Base-by-base conservation (phyloP, 352 stramenopile species). In the Phytophthora nicotianae region DNA sequence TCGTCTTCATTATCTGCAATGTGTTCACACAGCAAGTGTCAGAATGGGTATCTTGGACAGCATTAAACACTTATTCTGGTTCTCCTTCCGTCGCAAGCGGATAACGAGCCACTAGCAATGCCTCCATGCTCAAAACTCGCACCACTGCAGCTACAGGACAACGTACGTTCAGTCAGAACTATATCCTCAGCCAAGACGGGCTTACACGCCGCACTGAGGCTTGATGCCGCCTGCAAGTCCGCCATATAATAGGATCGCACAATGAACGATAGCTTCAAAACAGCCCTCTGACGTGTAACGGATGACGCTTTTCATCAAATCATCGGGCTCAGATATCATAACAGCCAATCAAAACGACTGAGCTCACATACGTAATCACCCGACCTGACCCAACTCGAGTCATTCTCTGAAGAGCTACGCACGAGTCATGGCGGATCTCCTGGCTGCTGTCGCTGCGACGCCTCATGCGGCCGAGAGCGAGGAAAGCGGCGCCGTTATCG, bases 401-500 rank as follows among this genome's bases (percentile, higher is more conserved):
- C 48, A 54, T 54, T 54, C 21, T 37, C 7, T 35, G 5, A 45
- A 33, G 13, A 54, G 29, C 46, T 41, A 17, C 26, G 26, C 47
- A 52, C 29, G n/a, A 40, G 23, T 27, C 8, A 81, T 81, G 72
- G 72, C 72, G 40, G 76, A 86, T 74, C 74, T 86, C 38, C 57
- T 86, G 16, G 76, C 74, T 24, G 70, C 76, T 40, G 72, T 73
- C 14, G 64, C 65, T 13, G 52, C 62, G 9, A 59, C 71, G 59
- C 54, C 60, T 17, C 42, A 63, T 21, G 29, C 46, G n/a, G 40
- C 9, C 8, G 50, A 64, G 9, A 13, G 13, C 21, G 52, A 67
- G 6, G 58, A 65, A 11, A 72, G 71, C 50, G 80, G 77, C 16
- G 65, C 52, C 10, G 62, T 78, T 17, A 54, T 91, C 17, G 79